A percentile compares a stretch with the other conserved stretches of the same genome.
Conservation (phyloP, 805 yeast genomes). For the Kazachstania africana region DNA sequence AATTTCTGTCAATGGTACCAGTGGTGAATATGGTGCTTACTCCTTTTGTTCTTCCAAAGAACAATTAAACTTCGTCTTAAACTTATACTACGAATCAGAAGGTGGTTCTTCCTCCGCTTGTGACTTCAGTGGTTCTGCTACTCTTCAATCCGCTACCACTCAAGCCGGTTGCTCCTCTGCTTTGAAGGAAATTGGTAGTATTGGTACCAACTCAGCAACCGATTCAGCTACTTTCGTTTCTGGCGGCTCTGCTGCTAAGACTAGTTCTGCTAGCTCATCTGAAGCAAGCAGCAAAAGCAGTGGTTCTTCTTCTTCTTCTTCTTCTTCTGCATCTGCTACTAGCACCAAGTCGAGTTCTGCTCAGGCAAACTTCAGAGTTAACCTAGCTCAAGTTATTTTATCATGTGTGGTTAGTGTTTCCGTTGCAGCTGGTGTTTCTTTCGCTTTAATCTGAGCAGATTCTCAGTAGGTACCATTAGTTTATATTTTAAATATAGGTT, state of each 20-base stretch:
- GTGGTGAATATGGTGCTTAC: constrained; percentile 59
- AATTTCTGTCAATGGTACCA: constrained; percentile 48
- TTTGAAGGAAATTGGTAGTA: constrained; percentile 54
- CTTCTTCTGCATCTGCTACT: constrained; percentile 14
- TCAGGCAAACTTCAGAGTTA: constrained; percentile 11
- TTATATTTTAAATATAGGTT: too few relatives aligned
- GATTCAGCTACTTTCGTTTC: constrained; percentile 23
- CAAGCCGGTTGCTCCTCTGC: constrained; percentile 45
- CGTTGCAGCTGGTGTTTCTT: constrained; percentile 30
- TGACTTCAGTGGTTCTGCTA: constrained; percentile 59
- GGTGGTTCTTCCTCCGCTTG: constrained; percentile 41
- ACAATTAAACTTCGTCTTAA: constrained; percentile 51
- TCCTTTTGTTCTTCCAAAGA: constrained; percentile 63
- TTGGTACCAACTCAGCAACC: constrained; percentile 47
- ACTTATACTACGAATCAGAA: constrained; percentile 47
- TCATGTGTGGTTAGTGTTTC: constrained; percentile 25
- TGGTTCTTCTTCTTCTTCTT: constrained; percentile 8
- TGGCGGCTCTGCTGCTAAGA: constrained; percentile 15
- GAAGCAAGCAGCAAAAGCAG: not conserved
- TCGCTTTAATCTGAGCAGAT: constrained; percentile 22
- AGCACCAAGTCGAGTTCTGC: constrained; percentile 12
- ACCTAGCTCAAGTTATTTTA: constrained; percentile 22
- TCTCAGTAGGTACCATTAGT: not conserved
- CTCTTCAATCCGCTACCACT: constrained; percentile 36
- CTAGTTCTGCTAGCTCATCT: constrained; percentile 3